Conservation (phyloP, 495 filamentous ascomycete genomes). For the Amniculicola lignicola region DNA sequence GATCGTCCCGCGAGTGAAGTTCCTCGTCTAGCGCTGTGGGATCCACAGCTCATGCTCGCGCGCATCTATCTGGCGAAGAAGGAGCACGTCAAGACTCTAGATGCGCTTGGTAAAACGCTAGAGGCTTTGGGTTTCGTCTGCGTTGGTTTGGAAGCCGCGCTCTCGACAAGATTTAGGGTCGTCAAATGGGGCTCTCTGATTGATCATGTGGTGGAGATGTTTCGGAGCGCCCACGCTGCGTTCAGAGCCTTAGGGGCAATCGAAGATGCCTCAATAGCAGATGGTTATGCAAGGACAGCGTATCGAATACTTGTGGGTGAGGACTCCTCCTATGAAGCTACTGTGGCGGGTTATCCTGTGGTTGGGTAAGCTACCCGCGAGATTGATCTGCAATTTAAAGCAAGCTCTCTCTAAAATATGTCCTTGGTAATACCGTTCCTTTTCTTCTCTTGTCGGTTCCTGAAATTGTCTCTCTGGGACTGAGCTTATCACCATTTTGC, state of each 20-base stretch:
- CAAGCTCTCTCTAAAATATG: neutral
- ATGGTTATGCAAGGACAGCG: slow-evolving; percentile 10
- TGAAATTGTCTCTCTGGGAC: slow-evolving; percentile 1
- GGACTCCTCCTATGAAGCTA: slow-evolving; percentile 1
- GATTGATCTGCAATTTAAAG: slow-evolving; percentile 3
- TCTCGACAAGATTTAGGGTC: slow-evolving; percentile 3
- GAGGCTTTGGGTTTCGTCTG: slow-evolving; percentile 5
- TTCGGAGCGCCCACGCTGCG: slow-evolving; percentile 2
- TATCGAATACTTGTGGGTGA: slow-evolving; percentile 6
- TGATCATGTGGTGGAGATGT: slow-evolving; percentile 7
- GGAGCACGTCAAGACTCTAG: neutral
- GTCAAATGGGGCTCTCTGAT: slow-evolving; percentile 6
- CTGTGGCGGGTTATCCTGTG: slow-evolving; percentile 3
- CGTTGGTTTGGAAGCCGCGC: slow-evolving; percentile 4
- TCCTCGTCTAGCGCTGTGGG: slow-evolving; percentile 8
- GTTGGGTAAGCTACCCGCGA: neutral
- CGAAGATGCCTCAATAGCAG: neutral
- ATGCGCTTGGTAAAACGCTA: slow-evolving; percentile 3
- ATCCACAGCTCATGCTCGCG: slow-evolving; percentile 2
- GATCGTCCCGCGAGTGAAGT: slow-evolving; percentile 1
- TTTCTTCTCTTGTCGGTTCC: slow-evolving; percentile 1
- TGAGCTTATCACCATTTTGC: neutral
- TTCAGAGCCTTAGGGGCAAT: neutral
- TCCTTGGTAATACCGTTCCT: neutral
- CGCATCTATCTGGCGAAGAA: neutral